A percentile compares a stretch with the other conserved stretches of the same genome.
Evolutionary conservation across 768 basidiomycete genomes (phyloP).

Genomic region (Pleurotus giganteus): DNA sequence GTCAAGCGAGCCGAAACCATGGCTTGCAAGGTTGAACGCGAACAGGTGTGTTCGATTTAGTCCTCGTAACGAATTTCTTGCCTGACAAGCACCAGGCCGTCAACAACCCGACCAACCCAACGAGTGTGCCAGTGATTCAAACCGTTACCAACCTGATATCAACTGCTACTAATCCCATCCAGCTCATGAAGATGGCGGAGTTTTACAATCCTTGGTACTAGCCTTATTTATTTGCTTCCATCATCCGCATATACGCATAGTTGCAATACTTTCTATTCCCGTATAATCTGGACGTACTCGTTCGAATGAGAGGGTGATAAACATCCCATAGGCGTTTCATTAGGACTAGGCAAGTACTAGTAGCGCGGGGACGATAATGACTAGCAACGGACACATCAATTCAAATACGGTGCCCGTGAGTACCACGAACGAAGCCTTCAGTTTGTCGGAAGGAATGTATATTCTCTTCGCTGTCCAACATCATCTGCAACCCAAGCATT

Average conservation of each 20-base stretch:
- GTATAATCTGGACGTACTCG: too few species aligned
- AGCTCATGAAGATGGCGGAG: conserved; percentile 84
- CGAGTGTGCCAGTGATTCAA: conserved; percentile 63
- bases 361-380: too few species aligned
- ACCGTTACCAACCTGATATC: conserved; percentile 83
- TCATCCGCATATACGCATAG: background rate
- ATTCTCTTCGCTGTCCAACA: conserved; percentile 66
- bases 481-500: conserved; percentile 50
- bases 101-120: conserved; percentile 33
- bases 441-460: conserved; percentile 74
- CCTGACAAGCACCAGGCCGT: conserved; percentile 24
- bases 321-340: background rate
- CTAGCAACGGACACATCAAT: too few species aligned
- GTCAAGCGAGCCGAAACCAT: conserved; percentile 80
- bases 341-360: conserved; percentile 5
- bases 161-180: conserved; percentile 81
- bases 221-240: conserved; percentile 14
- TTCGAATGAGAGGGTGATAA: too few species aligned
- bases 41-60: conserved; percentile 50
- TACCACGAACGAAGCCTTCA: conserved; percentile 61
- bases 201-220: conserved; percentile 86
- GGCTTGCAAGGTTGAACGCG: conserved; percentile 85
- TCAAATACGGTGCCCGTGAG: conserved; percentile 25
- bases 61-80: background rate
- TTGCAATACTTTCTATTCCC: too few species aligned